Evolutionary conservation across 2,329 filamentous ascomycete species (phyloP), one percentile per base, ranked within the genome.

Genomic region (Eurotiales sp.): DNA sequence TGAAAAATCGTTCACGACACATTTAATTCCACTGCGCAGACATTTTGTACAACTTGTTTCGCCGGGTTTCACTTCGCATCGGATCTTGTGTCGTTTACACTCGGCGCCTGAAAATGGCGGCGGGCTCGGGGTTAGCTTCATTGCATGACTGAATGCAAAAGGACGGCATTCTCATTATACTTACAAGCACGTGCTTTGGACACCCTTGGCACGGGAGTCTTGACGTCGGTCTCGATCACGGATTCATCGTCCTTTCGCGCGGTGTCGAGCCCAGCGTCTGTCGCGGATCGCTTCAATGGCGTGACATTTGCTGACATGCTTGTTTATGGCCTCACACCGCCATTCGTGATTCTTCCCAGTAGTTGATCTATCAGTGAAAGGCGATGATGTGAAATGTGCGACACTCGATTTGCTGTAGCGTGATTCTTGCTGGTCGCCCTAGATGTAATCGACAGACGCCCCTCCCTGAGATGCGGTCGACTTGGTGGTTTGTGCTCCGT

Each of bases 61-160:
- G 7, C 74, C 75, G 12, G 70, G 60, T 50, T 73, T 70, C 56
- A 79, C 72, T 52, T 77, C 73, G 59, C 78, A 81, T 58, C 77
- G 77, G 58, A 81, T 79, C 61, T 81, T 81, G 57, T 78, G 76
- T 19, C 71, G 71, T 56, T 79, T 77, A 54, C 77, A 80, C 60
- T 77, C 76, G 14, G 72, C 69, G 49, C 72, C 72, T 74, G 46
- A n/a, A 52, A 25, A 19, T 32, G 21, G 11, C 12, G 2, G 8
- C 7, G 21, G 8, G 27, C 21, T n/a, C 14, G 5, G 7, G 23
- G 22, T 47, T 37, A 40, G 45, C 21, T n/a, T 39, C n/a, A 22
- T 22, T 15, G n/a, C 15, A n/a, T n/a, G n/a, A n/a, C n/a, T n/a
- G n/a, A n/a, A n/a, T n/a, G n/a, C n/a, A n/a, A n/a, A n/a, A n/a